Evolutionary conservation across 169 alveolate species (phyloP).

Genomic region (Besnoitia besnoiti): DNA sequence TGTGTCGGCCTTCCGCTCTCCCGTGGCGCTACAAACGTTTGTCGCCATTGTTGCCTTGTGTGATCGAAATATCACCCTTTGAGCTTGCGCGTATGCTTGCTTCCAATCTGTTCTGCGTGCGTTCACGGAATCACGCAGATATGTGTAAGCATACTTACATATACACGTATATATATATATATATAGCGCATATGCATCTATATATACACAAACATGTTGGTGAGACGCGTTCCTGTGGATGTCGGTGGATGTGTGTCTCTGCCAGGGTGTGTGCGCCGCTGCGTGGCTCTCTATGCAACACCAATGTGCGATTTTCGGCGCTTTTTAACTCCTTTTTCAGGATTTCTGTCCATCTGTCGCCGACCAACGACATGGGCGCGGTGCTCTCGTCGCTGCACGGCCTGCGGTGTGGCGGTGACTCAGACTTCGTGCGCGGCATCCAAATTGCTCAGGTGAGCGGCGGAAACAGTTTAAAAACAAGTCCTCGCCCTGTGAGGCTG

Average conservation of each 20-base stretch:
- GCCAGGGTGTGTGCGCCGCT: too few relatives aligned
- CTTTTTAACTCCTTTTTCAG: neutral
- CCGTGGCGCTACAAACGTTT: too few relatives aligned
- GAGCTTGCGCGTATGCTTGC: too few relatives aligned
- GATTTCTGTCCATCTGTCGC: constrained; percentile 73
- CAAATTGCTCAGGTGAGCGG: constrained; percentile 81
- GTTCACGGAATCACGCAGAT: too few relatives aligned
- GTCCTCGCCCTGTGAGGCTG: neutral
- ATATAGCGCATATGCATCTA: neutral
- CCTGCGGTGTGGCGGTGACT: constrained; percentile 80
- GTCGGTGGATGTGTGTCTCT: neutral
- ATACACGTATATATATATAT: neutral
- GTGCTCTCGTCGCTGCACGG: constrained; percentile 79
- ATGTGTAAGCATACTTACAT: neutral
- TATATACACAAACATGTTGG: neutral
- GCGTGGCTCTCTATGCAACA: too few relatives aligned
- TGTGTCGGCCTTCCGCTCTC: too few relatives aligned
- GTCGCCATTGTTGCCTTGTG: too few relatives aligned
- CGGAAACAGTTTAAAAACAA: neutral
- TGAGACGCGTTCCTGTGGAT: neutral
- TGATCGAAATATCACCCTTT: too few relatives aligned
- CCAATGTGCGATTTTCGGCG: neutral
- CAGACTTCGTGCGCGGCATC: constrained; percentile 85
- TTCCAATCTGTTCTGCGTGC: too few relatives aligned
- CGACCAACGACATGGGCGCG: constrained; percentile 88